Base-by-base conservation (phyloP, 2,329 filamentous ascomycete species). In the Pezicula rhizophila region DNA sequence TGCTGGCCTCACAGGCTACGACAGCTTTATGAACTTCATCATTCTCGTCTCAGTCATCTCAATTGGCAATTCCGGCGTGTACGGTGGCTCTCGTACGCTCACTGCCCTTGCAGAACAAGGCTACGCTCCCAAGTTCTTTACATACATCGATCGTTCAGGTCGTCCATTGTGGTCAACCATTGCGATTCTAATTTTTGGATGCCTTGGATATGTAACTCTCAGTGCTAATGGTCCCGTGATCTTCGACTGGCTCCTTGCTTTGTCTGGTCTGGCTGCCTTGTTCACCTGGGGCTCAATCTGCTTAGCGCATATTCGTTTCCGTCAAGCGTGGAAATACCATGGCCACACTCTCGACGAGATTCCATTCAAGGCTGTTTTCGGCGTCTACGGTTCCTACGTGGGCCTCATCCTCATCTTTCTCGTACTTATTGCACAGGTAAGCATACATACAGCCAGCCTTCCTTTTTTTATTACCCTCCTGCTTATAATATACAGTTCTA, bases 221-320 rank as follows among this genome's bases (percentile, higher is more conserved):
- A 66, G 64, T 4, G 65, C 73, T 1, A 66, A 68, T 0, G 79
- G 79, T 38, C 61, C 66, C 5, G 64, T 68, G 0, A 75, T 84
- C 12, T 83, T 86, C 47, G 73, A 78, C 53, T 85, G 82, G 82
- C 75, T 86, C 2, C 74, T 80, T 23, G 78, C 82, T 5, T 69
- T 85, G 11, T 84, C 80, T 2, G 82, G 79, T 47, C 73, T 85
- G 2, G 76, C 77, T 11, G 74, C 79, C 20, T 72, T 85, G 40
- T 85, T 84, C 64, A 79, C 80, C 14, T 86, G 82, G 82, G 79
- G 73, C 18, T 80, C 76, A 41, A 83, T 86, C 57, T 84, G 80
- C 62, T 63, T 82, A 15, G 74, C 80, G 2, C 84, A 87, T 58
- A 85, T 87, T 60, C 80, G 84, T 17, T 85, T 84, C 75, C 80